Percentiles rank a stretch among this genome's conserved stretches.
Conservation (phyloP, 495 filamentous ascomycete genomes). For the Sabuloglossum arenarium region DNA sequence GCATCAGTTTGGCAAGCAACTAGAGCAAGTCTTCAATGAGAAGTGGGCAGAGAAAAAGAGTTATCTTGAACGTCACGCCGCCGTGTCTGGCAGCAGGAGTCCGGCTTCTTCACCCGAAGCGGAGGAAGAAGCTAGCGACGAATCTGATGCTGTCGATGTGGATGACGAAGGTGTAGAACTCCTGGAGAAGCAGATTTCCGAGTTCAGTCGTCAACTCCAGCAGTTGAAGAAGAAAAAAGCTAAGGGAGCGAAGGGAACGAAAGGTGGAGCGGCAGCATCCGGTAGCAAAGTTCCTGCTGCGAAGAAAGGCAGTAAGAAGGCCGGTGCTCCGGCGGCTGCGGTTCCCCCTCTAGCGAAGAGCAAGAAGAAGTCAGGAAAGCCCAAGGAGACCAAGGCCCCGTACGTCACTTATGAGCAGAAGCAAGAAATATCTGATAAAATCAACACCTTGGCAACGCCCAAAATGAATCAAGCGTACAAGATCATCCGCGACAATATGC, state of each 20-base stretch:
- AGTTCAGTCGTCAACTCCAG: slow-evolving; percentile 34
- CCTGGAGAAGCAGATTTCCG: slow-evolving; percentile 39
- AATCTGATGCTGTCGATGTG: slow-evolving; percentile 44
- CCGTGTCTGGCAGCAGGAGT: slow-evolving; percentile 25
- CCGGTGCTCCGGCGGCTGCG: slow-evolving; percentile 1
- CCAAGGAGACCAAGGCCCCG: slow-evolving; percentile 23
- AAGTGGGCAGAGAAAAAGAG: slow-evolving; percentile 54
- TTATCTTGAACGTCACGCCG: slow-evolving; percentile 57
- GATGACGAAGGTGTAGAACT: slow-evolving; percentile 30
- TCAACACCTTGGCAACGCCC: slow-evolving; percentile 47
- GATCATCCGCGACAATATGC: slow-evolving; percentile 77
- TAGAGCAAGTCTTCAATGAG: slow-evolving; percentile 49
- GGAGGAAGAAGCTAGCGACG: slow-evolving; percentile 42
- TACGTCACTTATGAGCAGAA: slow-evolving; percentile 57
- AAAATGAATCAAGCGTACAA: slow-evolving; percentile 63
- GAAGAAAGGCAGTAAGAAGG: slow-evolving; percentile 35
- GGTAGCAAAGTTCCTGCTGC: slow-evolving; percentile 11
- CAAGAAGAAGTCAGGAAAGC: slow-evolving; percentile 24
- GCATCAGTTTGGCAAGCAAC: slow-evolving; percentile 40
- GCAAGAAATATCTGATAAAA: slow-evolving; percentile 64
- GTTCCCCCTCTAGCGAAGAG: slow-evolving; percentile 19
- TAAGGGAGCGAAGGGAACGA: slow-evolving; percentile 15
- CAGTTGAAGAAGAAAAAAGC: slow-evolving; percentile 44
- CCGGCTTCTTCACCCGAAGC: slow-evolving; percentile 28
- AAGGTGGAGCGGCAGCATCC: slow-evolving; percentile 18